Evolutionary conservation across 1,284 basidiomycete genomes (phyloP), one percentile per base, ranked within the genome.

Genomic region (Ustilago lituana): DNA sequence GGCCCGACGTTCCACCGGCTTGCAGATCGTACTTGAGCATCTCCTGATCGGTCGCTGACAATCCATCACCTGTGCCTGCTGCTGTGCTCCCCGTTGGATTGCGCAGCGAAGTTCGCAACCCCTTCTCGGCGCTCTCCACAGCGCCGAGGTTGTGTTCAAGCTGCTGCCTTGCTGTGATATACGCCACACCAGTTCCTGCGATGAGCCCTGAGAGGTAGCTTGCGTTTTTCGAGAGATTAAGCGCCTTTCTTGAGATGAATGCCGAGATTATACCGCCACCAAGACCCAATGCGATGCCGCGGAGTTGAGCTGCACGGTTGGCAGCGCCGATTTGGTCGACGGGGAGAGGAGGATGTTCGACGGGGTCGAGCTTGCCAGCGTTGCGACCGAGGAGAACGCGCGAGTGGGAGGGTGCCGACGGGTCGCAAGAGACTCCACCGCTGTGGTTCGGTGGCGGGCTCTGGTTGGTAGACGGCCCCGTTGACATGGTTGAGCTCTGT

Each of bases 11-110:
- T 5, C 43, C 36, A 0, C 43, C 66, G 1, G 66, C 59, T 23
- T 54, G 54, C 22, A 72, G 32, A n/a, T 72, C 69, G 31, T 67
- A 62, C 60, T 58, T 62, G 39, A 57, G 47, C 69, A 72, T 72
- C 6, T 62, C 69, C 22, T 46, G 49, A 31, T 69, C 66, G 20
- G 66, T 69, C 10, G 59, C 51, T 14, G 29, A 31, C n/a, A 50
- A 12, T 3, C 36, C 46, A 11, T 45, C 46, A 5, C 33, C 20
- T 2, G 17, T 9, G 8, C 17, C 32, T 17, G 19, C 43, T 14
- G 36, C 24, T 2, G 26, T 20, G 33, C 5, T 14, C 19, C 32
- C n/a, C 15, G n/a, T 29, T 4, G 38, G 22, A 5, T 5, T 29
- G 6, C 49, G 38, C 39, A 61, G 40, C 20, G 40, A 29, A 6